Conservation (phyloP, 495 filamentous ascomycete species). For the Penicillium lagena region DNA sequence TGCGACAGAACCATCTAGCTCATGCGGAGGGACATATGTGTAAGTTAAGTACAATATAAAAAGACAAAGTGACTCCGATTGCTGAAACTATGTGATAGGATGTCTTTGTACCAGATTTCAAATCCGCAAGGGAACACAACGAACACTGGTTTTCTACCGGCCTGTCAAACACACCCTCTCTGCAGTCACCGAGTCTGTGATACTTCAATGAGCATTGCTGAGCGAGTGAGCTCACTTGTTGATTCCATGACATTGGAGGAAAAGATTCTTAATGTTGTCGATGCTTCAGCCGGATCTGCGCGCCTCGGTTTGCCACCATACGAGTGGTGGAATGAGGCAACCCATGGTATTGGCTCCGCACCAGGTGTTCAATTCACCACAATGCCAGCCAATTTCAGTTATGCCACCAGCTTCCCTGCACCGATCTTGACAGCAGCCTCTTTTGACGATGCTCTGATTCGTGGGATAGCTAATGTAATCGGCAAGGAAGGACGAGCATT, state of each 20-base stretch:
- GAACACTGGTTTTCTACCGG: no score
- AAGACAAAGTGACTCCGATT: not conserved
- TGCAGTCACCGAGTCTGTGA: slow-evolving; percentile 39
- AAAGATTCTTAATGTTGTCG: slow-evolving; percentile 51
- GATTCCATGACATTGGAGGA: slow-evolving; percentile 45
- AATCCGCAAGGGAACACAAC: no score
- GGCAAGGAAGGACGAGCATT: slow-evolving; percentile 62
- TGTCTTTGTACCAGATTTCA: no score
- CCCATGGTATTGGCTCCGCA: slow-evolving; percentile 47
- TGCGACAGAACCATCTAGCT: no score
- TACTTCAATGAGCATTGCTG: slow-evolving; percentile 30
- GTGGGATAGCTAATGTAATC: slow-evolving; percentile 49
- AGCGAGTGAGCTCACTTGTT: slow-evolving; percentile 39
- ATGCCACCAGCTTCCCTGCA: slow-evolving; percentile 56
- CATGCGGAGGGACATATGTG: slow-evolving; percentile 1
- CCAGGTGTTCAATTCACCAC: slow-evolving; percentile 39
- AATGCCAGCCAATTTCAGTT: slow-evolving; percentile 43
- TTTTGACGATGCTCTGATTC: slow-evolving; percentile 54
- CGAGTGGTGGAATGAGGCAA: slow-evolving; percentile 39
- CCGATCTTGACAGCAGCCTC: slow-evolving; percentile 55
- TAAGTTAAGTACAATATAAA: slow-evolving; percentile 1
- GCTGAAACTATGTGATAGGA: no score
- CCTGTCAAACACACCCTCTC: slow-evolving; percentile 16
- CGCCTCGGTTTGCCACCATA: slow-evolving; percentile 52
- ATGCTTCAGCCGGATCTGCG: slow-evolving; percentile 46